Evolutionary conservation across 1,284 basidiomycete species (phyloP), one percentile per base, ranked within the genome.

Genomic region (Sutorius eximius): DNA sequence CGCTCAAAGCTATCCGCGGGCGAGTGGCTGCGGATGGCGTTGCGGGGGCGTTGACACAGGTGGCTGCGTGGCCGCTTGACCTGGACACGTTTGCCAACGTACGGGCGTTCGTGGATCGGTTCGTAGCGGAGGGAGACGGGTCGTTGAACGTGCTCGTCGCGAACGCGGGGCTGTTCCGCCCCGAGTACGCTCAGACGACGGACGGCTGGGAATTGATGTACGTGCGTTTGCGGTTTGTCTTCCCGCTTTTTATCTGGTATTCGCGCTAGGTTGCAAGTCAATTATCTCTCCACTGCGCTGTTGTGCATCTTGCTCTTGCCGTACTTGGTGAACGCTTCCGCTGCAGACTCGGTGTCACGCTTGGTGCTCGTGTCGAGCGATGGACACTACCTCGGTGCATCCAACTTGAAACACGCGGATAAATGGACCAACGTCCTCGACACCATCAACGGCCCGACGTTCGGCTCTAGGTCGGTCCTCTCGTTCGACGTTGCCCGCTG

Each of bases 151-250:
- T 53, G 20, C 46, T 69, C 30, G 44, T 66, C 30, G 63, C 56
- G 8, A 67, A 64, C 20, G 67, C 65, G 1, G 63, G 58, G 6
- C 9, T 60, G 15, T 56, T 36, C 18, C 18, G 15, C 7, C 18
- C 33, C 10, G 52, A 46, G 8, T 63, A 60, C 16, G 42, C n/a
- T 7, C 59, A 49, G 45, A 60, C 65, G 8, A 20, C 18, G 24
- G 66, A 67, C 27, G 61, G 63, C 5, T 59, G 61, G 62, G 65
- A 69, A 51, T 20, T 48, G 12, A 60, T 52, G 67, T 67, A 56
- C 45, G 65, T 67, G n/a, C 56, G 15, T 18, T 16, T 51, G 9
- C 18, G 15, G 12, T 40, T 42, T 11, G 15, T 36, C 15, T 22
- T 16, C 15, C 20, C 16, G 29, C n/a, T 46, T 34, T 37, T 42